These are phyloP conservation scores for Strigomonas culicis DNA, from an alignment of 208 protist species.

Conservation along the genomic window DNA sequence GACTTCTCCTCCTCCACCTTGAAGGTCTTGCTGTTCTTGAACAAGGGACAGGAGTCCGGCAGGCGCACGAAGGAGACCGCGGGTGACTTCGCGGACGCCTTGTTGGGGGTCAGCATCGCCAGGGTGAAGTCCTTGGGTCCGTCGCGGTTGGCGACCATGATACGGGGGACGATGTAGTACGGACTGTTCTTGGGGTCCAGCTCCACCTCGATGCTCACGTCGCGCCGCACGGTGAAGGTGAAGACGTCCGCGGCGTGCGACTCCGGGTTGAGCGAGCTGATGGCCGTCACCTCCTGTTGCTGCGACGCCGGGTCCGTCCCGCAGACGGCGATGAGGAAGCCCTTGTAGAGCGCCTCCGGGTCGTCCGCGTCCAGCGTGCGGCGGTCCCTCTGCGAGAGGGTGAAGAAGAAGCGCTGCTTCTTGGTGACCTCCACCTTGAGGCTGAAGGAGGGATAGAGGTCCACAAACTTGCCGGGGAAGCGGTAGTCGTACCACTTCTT, in stretches of 20 bases:
- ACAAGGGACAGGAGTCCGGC: conserved; percentile 21
- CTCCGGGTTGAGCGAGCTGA: conserved; percentile 22
- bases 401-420: conserved; percentile 30
- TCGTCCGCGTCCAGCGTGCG: conserved; percentile 30
- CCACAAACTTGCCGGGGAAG: conserved; percentile 40
- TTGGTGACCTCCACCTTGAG: conserved; percentile 40
- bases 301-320: conserved; percentile 12
- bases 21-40: conserved; percentile 26
- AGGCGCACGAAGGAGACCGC: conserved; percentile 34
- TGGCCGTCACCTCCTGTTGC: conserved; percentile 18
- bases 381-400: conserved; percentile 55
- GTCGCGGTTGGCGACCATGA: conserved; percentile 23
- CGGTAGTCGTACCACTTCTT: conserved; percentile 39
- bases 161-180: conserved; percentile 46
- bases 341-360: conserved; percentile 36
- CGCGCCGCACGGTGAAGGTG: conserved; percentile 37
- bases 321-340: conserved; percentile 39
- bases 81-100: conserved; percentile 15
- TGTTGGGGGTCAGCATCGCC: conserved; percentile 25
- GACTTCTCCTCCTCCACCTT: conserved; percentile 10
- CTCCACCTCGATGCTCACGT: conserved; percentile 40
- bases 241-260: conserved; percentile 25
- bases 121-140: conserved; percentile 29
- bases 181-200: conserved; percentile 39
- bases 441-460: conserved; percentile 29